Evolutionary conservation across 805 yeast genomes (phyloP), one percentile per base, ranked within the genome.

Genomic region (Candida silvatica): DNA sequence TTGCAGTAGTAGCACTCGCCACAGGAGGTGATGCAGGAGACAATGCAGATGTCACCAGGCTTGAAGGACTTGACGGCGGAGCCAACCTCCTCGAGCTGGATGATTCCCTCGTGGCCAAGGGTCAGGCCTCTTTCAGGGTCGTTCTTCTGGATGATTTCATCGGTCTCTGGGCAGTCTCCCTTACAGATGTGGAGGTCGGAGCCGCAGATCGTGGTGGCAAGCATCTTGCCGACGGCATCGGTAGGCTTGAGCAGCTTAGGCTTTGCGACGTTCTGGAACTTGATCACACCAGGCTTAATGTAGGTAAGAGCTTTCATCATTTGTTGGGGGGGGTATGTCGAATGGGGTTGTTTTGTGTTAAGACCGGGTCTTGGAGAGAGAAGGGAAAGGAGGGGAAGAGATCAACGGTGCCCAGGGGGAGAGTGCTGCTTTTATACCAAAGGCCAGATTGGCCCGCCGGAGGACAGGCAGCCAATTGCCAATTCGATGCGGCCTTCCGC

Each of bases 11-110:
- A 69, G 51, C 81, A 77, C 15, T 63, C 50, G 35, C 73, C 73
- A 52, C 84, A 72, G 8, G 80, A 62, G 7, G 81, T 76, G 47
- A 78, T 69, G 51, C 85, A 80, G 1, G 84, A 77, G 39, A 73
- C 76, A 43, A 77, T 64, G 27, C 75, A 80, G 37, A 61, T 65
- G 49, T 77, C 83, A 37, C 80, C 80, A 9, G 54, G 55, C 39
- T 70, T 67, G 52, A 77, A 64, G 6, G 62, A 56, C 7, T 57
- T 55, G 20, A 77, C 81, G 1, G 40, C 61, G 0, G 62, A 28
- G 15, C 83, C 84, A 27, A 67, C 59, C 37, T 67, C 60, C 29
- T 63, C 56, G 30, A 77, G 71, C 27, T 62, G 47, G 20, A 80
- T 79, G 17, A 78, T 58, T 34, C 78, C 76, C 51, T 77, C 84